Conservation (phyloP, 371 early-diverging fungal species). For the Globomyces sp. region DNA sequence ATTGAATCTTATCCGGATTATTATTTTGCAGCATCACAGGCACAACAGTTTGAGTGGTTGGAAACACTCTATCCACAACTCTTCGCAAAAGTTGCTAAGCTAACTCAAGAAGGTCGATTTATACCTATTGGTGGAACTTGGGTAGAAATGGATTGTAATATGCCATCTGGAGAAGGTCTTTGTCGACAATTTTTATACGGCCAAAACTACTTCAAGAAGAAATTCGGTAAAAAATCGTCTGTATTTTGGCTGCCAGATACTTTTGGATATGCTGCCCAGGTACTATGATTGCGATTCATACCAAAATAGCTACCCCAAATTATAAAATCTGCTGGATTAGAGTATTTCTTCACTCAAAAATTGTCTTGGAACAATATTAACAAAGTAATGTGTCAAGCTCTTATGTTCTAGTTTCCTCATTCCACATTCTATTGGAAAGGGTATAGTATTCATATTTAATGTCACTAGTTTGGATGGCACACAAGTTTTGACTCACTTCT, state of each 20-base stretch:
- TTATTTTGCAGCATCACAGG: constrained; percentile 89
- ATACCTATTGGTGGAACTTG: constrained; percentile 96
- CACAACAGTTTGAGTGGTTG: constrained; percentile 95
- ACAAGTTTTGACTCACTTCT: constrained; percentile 73
- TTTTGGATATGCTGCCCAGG: constrained; percentile 52
- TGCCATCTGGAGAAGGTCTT: constrained; percentile 93
- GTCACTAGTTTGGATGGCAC: constrained; percentile 66
- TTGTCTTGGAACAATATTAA: constrained; percentile 98
- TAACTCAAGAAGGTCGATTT: constrained; percentile 75
- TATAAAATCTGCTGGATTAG: constrained; percentile 68
- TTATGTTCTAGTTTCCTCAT: constrained; percentile 71
- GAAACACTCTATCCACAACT: constrained; percentile 76
- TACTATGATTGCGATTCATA: too few relatives aligned
- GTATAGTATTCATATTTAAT: constrained; percentile 47
- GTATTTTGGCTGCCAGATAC: constrained; percentile 92
- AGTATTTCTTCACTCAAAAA: constrained; percentile 98
- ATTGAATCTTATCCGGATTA: constrained; percentile 86
- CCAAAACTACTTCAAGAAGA: constrained; percentile 79
- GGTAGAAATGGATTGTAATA: constrained; percentile 98
- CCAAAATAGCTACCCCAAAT: constrained; percentile 78
- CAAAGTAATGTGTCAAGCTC: constrained; percentile 45
- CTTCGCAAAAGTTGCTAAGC: constrained; percentile 72
- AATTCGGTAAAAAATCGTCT: constrained; percentile 75
- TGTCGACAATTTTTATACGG: constrained; percentile 91
- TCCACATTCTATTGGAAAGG: constrained; percentile 80